Percentiles rank a stretch among this genome's conserved stretches.
phyloP scores from a whole-genome alignment of 768 basidiomycete genomes.

The Botryobasidium botryosum region DNA sequence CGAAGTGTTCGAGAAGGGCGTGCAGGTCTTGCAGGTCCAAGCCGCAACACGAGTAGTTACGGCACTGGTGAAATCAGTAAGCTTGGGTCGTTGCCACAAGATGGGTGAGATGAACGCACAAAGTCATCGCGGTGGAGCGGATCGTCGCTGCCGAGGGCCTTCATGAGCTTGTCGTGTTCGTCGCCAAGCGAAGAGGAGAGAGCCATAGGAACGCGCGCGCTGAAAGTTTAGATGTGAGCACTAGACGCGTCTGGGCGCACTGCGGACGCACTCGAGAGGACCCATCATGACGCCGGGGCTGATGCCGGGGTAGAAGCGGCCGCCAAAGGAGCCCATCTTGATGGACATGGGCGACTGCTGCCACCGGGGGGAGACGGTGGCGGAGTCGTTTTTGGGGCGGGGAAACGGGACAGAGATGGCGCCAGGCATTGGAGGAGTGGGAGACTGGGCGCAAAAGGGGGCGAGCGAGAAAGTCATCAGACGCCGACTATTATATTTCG shows the following conservation, averaged over 20 bases:
- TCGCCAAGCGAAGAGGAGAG: conserved; percentile 39
- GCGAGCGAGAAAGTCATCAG: no score
- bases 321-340: conserved; percentile 10
- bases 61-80: conserved; percentile 31
- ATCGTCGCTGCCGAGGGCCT: conserved; percentile 44
- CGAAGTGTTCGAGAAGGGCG: conserved; percentile 82
- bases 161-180: conserved; percentile 41
- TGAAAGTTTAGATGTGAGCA: neutral
- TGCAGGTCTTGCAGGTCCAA: conserved; percentile 57
- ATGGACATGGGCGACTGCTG: conserved; percentile 11
- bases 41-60: conserved; percentile 84
- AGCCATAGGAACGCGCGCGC: neutral
- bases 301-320: conserved; percentile 9
- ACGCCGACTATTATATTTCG: no score
- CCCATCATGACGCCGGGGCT: conserved; percentile 8
- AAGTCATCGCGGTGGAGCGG: conserved; percentile 49
- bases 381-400: neutral
- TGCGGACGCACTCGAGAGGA: neutral
- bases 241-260: neutral
- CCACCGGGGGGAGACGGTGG: conserved; percentile 4
- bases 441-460: neutral
- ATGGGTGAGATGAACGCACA: conserved; percentile 25
- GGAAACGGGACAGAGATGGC: neutral
- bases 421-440: conserved; percentile 1
- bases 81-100: neutral